Evolutionary conservation across 1,284 basidiomycete genomes (phyloP).

Genomic region (Sporisorium graminicola): DNA sequence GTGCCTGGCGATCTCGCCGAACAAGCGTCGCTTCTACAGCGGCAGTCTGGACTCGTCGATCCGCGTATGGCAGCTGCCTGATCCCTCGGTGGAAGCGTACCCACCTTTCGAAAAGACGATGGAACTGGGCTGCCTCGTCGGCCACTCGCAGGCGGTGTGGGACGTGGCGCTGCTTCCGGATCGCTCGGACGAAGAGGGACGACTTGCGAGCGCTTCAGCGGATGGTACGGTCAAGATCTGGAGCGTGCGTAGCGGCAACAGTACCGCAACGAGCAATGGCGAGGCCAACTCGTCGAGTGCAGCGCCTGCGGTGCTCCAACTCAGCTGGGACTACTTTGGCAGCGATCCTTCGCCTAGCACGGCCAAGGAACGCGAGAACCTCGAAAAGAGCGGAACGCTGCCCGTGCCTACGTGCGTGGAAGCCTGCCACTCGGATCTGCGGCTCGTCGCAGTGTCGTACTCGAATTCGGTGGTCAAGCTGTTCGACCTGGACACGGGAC

Average conservation of each 20-base stretch:
- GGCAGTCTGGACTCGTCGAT: slow-evolving; percentile 93
- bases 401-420: slow-evolving; percentile 83
- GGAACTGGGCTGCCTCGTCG: slow-evolving; percentile 83
- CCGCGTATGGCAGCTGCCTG: slow-evolving; percentile 82
- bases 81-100: slow-evolving; percentile 75
- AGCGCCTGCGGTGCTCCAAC: slow-evolving; percentile 51
- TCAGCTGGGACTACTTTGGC: slow-evolving; percentile 81
- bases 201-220: slow-evolving; percentile 87
- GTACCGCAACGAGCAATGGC: slow-evolving; percentile 6
- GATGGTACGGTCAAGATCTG: slow-evolving; percentile 94
- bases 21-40: slow-evolving; percentile 84
- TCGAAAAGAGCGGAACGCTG: slow-evolving; percentile 45
- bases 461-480: slow-evolving; percentile 89
- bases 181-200: slow-evolving; percentile 65
- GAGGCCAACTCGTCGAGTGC: slow-evolving; percentile 10
- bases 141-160: slow-evolving; percentile 95
- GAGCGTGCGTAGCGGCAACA: slow-evolving; percentile 68
- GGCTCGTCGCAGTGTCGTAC: slow-evolving; percentile 79
- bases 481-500: slow-evolving; percentile 87
- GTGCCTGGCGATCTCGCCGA: slow-evolving; percentile 83
- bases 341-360: slow-evolving; percentile 70
- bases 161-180: slow-evolving; percentile 77
- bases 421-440: slow-evolving; percentile 75
- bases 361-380: slow-evolving; percentile 70
- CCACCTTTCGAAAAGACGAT: slow-evolving; percentile 86